Conservation (phyloP, 495 filamentous ascomycete genomes). For the Lasiosphaeris hirsuta region DNA sequence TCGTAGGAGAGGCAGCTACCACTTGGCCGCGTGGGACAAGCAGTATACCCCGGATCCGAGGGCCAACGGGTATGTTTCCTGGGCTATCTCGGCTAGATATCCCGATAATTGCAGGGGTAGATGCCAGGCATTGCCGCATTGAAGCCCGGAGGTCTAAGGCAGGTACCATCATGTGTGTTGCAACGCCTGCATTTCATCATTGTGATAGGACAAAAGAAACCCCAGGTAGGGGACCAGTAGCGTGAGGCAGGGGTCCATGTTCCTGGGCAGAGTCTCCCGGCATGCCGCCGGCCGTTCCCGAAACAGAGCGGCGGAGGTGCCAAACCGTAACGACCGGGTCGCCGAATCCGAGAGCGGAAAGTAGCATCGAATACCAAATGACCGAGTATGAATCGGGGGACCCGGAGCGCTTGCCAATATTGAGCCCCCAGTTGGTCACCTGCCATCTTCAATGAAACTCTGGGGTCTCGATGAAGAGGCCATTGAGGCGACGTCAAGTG, state of each 20-base stretch:
- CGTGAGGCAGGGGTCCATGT: slow-evolving; percentile 8
- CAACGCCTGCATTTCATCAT: background rate
- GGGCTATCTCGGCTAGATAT: slow-evolving; percentile 11
- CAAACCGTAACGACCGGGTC: slow-evolving; percentile 19
- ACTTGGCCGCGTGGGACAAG: too few relatives aligned
- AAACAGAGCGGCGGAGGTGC: slow-evolving; percentile 22
- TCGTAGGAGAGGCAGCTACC: too few relatives aligned
- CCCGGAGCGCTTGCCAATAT: background rate
- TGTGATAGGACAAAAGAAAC: background rate
- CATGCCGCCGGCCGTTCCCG: slow-evolving; percentile 28
- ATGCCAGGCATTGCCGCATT: background rate
- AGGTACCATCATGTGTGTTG: too few relatives aligned
- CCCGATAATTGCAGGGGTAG: slow-evolving; percentile 5
- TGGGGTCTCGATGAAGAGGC: background rate
- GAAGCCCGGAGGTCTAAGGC: background rate
- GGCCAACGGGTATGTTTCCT: background rate
- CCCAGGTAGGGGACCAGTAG: slow-evolving; percentile 1
- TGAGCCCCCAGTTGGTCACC: background rate
- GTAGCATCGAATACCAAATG: background rate
- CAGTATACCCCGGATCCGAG: too few relatives aligned
- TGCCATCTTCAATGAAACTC: background rate
- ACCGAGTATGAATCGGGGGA: background rate
- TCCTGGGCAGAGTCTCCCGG: slow-evolving; percentile 32
- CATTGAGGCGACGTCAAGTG: background rate
- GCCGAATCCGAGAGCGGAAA: slow-evolving; percentile 6